Evolutionary conservation across 108 stramenopile species (phyloP).

Genomic region (Nitzschia sp.): DNA sequence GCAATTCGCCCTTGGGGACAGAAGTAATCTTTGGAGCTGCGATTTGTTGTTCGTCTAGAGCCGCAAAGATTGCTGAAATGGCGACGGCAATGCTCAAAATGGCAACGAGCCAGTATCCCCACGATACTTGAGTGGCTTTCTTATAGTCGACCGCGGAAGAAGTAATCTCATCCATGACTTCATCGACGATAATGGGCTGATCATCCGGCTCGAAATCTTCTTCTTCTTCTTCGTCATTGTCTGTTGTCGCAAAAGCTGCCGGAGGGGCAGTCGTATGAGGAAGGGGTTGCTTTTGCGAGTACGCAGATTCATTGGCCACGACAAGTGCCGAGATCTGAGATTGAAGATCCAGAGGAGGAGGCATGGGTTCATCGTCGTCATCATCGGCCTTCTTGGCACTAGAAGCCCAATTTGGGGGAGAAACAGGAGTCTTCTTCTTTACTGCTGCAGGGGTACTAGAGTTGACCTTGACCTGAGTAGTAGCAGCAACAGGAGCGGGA

Average conservation of each 20-base stretch:
- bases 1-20: not conserved
- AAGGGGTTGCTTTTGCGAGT: conserved; percentile 6
- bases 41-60: not conserved
- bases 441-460: not conserved
- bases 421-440: not conserved
- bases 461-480: not conserved
- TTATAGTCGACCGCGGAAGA: not conserved
- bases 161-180: not conserved
- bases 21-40: not conserved
- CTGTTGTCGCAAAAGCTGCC: not conserved
- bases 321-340: conserved; percentile 25
- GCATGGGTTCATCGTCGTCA: conserved; percentile 16
- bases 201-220: conserved; percentile 9
- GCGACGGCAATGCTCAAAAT: not conserved
- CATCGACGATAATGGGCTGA: conserved; percentile 16
- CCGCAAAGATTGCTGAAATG: not conserved
- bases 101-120: not conserved
- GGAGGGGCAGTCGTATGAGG: conserved; percentile 14
- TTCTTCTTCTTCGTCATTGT: conserved; percentile 16
- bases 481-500: not conserved
- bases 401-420: not conserved
- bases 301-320: conserved; percentile 15
- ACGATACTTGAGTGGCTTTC: not conserved
- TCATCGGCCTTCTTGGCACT: not conserved
- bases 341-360: conserved; percentile 6